Percentiles rank a stretch among this genome's conserved stretches.
These are phyloP conservation scores for Artemisia annua DNA, from an alignment of 129 eudicot genomes.

Conservation along the genomic window DNA sequence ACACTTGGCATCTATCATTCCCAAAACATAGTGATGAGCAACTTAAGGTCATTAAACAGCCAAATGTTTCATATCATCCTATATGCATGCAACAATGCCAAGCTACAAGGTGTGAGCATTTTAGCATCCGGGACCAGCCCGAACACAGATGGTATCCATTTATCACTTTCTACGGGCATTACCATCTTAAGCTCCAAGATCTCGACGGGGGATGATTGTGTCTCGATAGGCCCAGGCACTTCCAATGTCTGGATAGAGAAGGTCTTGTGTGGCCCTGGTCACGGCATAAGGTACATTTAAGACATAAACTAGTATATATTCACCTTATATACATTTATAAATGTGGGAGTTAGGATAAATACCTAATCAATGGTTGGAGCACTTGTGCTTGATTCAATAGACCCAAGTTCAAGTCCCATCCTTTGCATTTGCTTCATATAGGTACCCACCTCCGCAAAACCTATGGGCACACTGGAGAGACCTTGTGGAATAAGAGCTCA, in stretches of 20 bases:
- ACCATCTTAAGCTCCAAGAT: conserved; percentile 18
- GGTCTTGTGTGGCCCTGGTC: conserved; percentile 3
- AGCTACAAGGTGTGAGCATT: conserved; percentile 22
- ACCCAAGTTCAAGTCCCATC: no score
- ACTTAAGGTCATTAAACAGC: conserved; percentile 22
- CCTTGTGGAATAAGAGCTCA: no score
- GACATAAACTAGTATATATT: background rate
- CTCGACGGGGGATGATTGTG: conserved; percentile 3
- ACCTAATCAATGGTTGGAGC: no score
- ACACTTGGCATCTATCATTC: conserved; percentile 28
- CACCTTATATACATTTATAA: background rate
- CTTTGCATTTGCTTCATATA: no score
- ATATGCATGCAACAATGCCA: conserved; percentile 16
- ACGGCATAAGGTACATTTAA: conserved; percentile 24
- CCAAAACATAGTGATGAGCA: conserved; percentile 11
- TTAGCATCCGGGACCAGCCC: background rate
- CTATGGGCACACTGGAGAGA: no score
- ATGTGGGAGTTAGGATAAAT: no score
- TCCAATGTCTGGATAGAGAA: conserved; percentile 16
- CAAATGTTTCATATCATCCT: conserved; percentile 24
- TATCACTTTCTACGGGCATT: background rate
- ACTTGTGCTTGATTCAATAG: no score
- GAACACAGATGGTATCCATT: conserved; percentile 22
- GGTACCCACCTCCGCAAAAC: no score
- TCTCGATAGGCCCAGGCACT: conserved; percentile 10